Evolutionary conservation across 164 flowering plant species (phyloP), one percentile per base, ranked within the genome.

Genomic region (Vitis cinerea): DNA sequence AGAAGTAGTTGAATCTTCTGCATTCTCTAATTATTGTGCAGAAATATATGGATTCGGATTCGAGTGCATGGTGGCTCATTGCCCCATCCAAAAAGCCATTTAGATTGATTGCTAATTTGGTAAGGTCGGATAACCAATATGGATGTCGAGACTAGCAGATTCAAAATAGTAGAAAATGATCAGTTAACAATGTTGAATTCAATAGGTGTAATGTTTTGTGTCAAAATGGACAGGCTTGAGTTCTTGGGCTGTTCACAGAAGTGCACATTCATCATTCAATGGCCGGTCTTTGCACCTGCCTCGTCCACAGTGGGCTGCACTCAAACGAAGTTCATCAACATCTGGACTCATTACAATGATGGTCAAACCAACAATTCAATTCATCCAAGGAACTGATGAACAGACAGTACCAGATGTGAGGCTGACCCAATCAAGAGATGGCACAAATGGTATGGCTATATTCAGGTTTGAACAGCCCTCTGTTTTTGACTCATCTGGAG

Each of bases 361-460:
- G 97, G 94, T 76, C 9, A 85, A 80, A 74, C 99, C 99, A 30
- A 72, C 78, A n/a, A 91, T 94, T 67, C 99, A 95, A 80, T 95
- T 95, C 82, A 90, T 95, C 37, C 97, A 91, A 82, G 99, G 99
- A 56, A 88, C 87, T 9, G 93, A 92, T 73, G 98, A 95, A 69
- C 94, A 67, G 79, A 92, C 99, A 14, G 66, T 91, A 57, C 98
- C 99, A 10, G 96, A 92, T 68, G 98, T 95, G 72, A 89, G 62
- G 74, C 82, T 95, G 61, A 95, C 99, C 68, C 86, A 88, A 75
- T 95, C 99, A 50, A 84, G 86, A 75, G 99, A 95, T 70, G 99
- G 99, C 15, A 84, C 94, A 12, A 95, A 95, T 78, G 99, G 99
- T n/a, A 67, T 90, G 78, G 99, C 99, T 7, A 84, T 80, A 37